Conservation (phyloP, 179 eudicot species). For the Dionaea muscipula region DNA sequence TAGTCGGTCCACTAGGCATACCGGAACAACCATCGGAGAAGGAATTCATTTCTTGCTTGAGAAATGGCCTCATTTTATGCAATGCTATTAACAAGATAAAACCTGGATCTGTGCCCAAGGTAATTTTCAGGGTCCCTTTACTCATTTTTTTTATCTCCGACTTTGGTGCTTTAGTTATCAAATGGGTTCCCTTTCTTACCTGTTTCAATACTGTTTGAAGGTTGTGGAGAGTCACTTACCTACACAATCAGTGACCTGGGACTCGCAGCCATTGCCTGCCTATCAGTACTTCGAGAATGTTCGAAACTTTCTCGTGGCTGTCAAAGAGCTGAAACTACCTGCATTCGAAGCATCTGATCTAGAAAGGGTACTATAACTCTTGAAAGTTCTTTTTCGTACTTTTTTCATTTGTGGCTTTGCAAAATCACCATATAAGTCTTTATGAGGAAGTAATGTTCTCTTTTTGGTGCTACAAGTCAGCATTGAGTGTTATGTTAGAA, state of each 20-base stretch:
- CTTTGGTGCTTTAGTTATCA: too few species aligned
- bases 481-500: too few species aligned
- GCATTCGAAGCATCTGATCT: slow-evolving; percentile 85
- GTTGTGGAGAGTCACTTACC: slow-evolving; percentile 49
- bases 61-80: slow-evolving; percentile 81
- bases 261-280: slow-evolving; percentile 83
- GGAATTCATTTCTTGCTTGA: slow-evolving; percentile 85
- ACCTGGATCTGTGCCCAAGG: slow-evolving; percentile 86
- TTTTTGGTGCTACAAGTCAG: too few species aligned
- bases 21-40: slow-evolving; percentile 52
- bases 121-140: slow-evolving; percentile 9
- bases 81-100: slow-evolving; percentile 69
- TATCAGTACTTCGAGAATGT: slow-evolving; percentile 95
- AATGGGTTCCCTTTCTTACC: too few species aligned
- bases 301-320: slow-evolving; percentile 64
- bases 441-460: too few species aligned
- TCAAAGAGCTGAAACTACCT: slow-evolving; percentile 56
- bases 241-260: slow-evolving; percentile 41
- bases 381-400: not conserved
- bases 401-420: not conserved
- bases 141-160: too few species aligned
- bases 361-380: slow-evolving; percentile 36
- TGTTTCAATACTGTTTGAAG: too few species aligned
- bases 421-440: not conserved
- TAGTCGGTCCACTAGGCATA: slow-evolving; percentile 61